Base-by-base conservation (phyloP, 208 protist genomes). In the Leptomonas seymouri region DNA sequence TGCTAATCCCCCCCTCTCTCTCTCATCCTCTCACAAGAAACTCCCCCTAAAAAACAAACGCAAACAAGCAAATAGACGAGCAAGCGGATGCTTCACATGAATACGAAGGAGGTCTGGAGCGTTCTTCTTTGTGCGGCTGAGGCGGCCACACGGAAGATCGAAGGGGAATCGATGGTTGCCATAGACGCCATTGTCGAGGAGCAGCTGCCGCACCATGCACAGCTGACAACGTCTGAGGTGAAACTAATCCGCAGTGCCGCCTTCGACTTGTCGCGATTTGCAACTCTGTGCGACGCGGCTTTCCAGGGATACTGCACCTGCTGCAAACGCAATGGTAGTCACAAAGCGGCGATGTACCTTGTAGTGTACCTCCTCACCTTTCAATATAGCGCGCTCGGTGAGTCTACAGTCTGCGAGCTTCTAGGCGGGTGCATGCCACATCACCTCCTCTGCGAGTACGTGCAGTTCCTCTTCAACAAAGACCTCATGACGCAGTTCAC, bases 281-380 rank as follows among this genome's bases (percentile, higher is more conserved):
- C 80, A 36, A 45, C 50, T 15, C 58, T 95, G 16, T 93, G 78
- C 67, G 84, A 93, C 18, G 90, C 84, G 20, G 84, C 83, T 11
- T 75, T 93, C 9, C 78, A 89, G 49, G 90, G 90, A 23, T 95
- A 91, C 67, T 88, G 85, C 42, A 75, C 78, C 58, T 80, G 76
- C 55, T 73, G 77, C 56, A 89, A 88, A 44, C 87, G 86, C 57
- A 93, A 87, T 65, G 60, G 66, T n/a, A 60, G 58, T 8, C 63
- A 81, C 65, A 77, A 56, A 27, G 20, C 67, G 15, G 74, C 87
- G 25, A 91, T 95, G 84, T 87, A 90, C 51, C 74, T 95, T 42
- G 79, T 88, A 6, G 84, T 87, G 3, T 93, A 92, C 71, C 44
- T 95, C 28, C 42, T 92, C 27, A 66, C 92, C n/a, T 95, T 93